Evolutionary conservation across 306 rosid species (phyloP).

Genomic region (Malus domestica): ASM211411v1 NC_041789.1:23364501-23365000

Average conservation of each 20-base stretch:
- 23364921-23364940: not conserved
- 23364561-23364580: not conserved
- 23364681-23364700: not conserved
- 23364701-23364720: not conserved
- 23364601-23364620: slow-evolving; percentile 68
- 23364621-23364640: slow-evolving; percentile 65
- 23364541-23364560: not conserved
- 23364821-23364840: not conserved
- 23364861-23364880: not conserved
- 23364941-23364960: not conserved
- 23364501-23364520: too few relatives aligned
- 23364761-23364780: too few relatives aligned
- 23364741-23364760: not conserved
- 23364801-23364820: not conserved
- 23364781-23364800: not conserved
- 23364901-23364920: not conserved
- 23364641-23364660: slow-evolving; percentile 11
- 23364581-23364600: not conserved
- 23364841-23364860: not conserved
- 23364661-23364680: fast-evolving
- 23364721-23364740: not conserved
- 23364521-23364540: not conserved
- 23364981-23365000: too few relatives aligned
- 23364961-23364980: too few relatives aligned
- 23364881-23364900: too few relatives aligned